A percentile compares a stretch with the other conserved stretches of the same genome.
Evolutionary conservation across 352 stramenopile genomes (phyloP).

Genomic region (Globisporangium recalcitrans): DNA sequence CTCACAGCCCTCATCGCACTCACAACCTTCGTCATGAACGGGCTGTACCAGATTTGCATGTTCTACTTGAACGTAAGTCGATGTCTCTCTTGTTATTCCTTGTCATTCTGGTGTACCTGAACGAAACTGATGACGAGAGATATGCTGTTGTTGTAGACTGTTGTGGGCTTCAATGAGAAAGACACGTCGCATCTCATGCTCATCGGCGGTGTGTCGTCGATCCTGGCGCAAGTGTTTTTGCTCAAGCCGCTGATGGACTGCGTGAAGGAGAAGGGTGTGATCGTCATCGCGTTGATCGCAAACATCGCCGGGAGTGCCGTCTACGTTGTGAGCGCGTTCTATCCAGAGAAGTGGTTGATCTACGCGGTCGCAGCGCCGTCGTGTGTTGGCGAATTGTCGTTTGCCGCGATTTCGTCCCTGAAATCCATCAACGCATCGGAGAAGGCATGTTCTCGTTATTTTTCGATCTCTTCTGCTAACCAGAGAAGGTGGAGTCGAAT

Average conservation of each 20-base stretch:
- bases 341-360: constrained; percentile 54
- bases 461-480: neutral
- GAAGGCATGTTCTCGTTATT: constrained; percentile 17
- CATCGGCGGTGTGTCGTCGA: constrained; percentile 42
- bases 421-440: constrained; percentile 63
- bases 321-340: constrained; percentile 42
- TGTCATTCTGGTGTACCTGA: neutral
- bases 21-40: constrained; percentile 58
- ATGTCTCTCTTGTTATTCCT: neutral
- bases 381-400: constrained; percentile 59
- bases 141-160: constrained; percentile 25
- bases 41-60: constrained; percentile 52
- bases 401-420: constrained; percentile 60
- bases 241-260: constrained; percentile 58
- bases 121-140: neutral
- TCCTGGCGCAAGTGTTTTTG: constrained; percentile 52
- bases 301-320: constrained; percentile 34
- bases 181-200: constrained; percentile 60
- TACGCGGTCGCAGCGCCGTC: constrained; percentile 37
- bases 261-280: constrained; percentile 57
- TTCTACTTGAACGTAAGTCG: constrained; percentile 67
- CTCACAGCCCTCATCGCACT: constrained; percentile 63
- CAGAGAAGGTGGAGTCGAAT: neutral
- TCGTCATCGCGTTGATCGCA: constrained; percentile 47
- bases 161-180: constrained; percentile 64